Evolutionary conservation across 257 asterid species (phyloP), one percentile per base, ranked within the genome.

Genomic region (Lavandula angustifolia): DNA sequence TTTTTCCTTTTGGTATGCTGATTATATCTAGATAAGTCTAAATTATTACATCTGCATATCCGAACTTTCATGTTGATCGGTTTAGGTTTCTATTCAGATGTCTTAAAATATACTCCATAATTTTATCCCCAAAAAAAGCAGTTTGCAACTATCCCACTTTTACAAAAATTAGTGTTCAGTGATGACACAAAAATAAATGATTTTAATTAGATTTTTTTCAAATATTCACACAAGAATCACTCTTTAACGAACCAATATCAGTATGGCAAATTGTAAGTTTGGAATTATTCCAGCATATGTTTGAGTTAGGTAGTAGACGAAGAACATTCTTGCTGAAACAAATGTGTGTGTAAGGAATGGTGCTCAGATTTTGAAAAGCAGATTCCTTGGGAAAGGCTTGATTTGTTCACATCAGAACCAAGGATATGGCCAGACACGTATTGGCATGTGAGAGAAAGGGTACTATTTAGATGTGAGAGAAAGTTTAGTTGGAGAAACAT

Each of bases 171-270:
- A 44, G 51, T 44, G 18, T 22, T 22, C 1, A 22, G 27, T 22
- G 27, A 44, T 44, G n/a, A 9, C 27, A 22, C 27, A 22, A 22
- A 22, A 22, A 22, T 22, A 22, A 22, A 22, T 2, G 27, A 22
- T 22, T 41, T 34, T 34, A 4, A 5, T 34, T 34, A n/a, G 10
- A 18, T 48, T 50, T 9, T 27, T 51, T 10, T 27, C 3, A 1
- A 31, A 32, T 54, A 12, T 51, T 63, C 10, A 18, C 54, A 58
- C 37, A 62, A 58, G 61, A 54, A 64, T 75, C 69, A 34, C 66
- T 64, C 27, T 1, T 67, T 59, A 71, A 9, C 33, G 6, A 12
- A 29, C 9, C 5, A 66, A 16, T 49, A n/a, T 65, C 34, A 8
- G 3, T 3, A 69, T 16, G 33, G 22, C 12, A 2, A 5, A 27